These are phyloP conservation scores for Delphinella strobiligena DNA, from an alignment of 2,329 filamentous ascomycete species.

Conservation along the genomic window DNA sequence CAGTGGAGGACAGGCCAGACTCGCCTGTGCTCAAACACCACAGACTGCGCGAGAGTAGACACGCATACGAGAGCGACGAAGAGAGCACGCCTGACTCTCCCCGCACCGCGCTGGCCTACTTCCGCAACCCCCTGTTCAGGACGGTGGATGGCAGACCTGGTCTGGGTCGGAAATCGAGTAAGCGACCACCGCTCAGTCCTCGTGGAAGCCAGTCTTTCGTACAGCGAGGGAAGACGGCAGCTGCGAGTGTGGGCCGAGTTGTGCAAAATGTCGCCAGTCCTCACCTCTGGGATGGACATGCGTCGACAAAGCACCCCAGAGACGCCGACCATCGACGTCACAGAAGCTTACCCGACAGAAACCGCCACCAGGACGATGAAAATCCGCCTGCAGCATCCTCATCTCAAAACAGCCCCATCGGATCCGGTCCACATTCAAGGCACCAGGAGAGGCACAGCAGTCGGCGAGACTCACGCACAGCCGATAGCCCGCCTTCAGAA, in stretches of 20 bases:
- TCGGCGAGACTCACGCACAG: conserved; percentile 6
- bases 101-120: conserved; percentile 34
- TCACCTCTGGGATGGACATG: conserved; percentile 22
- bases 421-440: conserved; percentile 7
- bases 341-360: conserved; percentile 13
- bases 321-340: conserved; percentile 9
- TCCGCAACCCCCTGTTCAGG: conserved; percentile 37
- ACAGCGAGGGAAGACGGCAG: conserved; percentile 24
- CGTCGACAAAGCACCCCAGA: conserved; percentile 11
- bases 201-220: conserved; percentile 21
- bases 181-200: conserved; percentile 19
- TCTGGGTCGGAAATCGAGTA: conserved; percentile 28
- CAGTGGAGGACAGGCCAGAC: conserved; percentile 11
- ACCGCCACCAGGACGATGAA: conserved; percentile 14
- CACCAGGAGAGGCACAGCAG: conserved; percentile 5
- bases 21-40: conserved; percentile 6
- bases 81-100: conserved; percentile 31
- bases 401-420: conserved; percentile 9
- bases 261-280: conserved; percentile 23
- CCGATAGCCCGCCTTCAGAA: not conserved
- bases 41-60: conserved; percentile 9
- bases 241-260: conserved; percentile 22
- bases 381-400: too few species aligned
- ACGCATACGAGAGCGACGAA: conserved; percentile 14
- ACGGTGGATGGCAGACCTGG: conserved; percentile 31